These are phyloP conservation scores for Acacia acuminata DNA, from an alignment of 306 rosid genomes.

Conservation along the genomic window DNA sequence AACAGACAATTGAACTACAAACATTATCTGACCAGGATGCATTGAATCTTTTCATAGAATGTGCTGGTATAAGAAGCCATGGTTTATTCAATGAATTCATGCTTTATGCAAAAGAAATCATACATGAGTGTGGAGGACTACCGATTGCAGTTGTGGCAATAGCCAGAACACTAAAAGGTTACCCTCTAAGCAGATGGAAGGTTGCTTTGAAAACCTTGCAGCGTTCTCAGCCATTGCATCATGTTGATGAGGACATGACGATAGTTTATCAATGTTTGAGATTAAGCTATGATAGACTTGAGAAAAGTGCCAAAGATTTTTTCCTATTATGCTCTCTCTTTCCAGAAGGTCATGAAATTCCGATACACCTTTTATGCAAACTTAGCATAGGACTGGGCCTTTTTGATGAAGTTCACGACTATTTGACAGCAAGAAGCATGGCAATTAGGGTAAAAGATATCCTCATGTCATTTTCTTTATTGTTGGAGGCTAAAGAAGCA, in stretches of 20 bases:
- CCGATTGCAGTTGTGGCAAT: not conserved
- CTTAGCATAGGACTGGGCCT: not conserved
- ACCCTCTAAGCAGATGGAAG: not conserved
- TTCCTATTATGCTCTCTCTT: not conserved
- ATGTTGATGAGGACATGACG: not conserved
- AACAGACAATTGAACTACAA: not conserved
- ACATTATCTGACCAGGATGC: constrained; percentile 2
- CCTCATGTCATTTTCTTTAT: not conserved
- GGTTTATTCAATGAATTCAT: not conserved
- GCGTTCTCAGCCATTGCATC: not conserved
- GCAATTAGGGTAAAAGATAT: not conserved
- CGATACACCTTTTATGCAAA: not conserved
- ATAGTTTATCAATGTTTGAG: not conserved
- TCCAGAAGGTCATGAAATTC: not conserved
- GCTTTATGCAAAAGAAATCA: not conserved
- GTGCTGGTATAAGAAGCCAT: not conserved
- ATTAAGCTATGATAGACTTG: constrained; percentile 25
- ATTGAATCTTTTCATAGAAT: not conserved
- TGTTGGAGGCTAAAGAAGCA: not conserved
- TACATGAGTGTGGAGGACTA: not conserved
- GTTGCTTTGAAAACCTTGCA: not conserved
- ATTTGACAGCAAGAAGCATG: not conserved
- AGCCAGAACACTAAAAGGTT: not conserved
- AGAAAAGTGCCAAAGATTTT: not conserved
- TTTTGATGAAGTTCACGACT: not conserved